These are phyloP conservation scores for Chondrus crispus DNA, from an alignment of 23 red algal genomes.

Conservation along the genomic window DNA sequence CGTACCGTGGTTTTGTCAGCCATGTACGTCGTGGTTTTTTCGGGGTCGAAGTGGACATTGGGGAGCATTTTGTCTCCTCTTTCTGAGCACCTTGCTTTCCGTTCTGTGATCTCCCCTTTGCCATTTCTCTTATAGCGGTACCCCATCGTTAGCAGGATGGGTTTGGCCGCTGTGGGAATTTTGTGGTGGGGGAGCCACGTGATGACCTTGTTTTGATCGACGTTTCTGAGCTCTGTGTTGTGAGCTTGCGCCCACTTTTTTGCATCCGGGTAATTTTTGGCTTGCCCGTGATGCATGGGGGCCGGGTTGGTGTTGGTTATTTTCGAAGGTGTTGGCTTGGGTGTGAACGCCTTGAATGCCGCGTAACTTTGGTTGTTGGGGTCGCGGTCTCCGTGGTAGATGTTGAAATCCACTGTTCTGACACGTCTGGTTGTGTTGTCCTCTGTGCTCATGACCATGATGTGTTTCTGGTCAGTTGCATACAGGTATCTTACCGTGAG, in stretches of 20 bases:
- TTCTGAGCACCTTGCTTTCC: conserved; percentile 14
- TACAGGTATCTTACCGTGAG: not conserved
- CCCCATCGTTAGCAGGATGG: conserved; percentile 3
- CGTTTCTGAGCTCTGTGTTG: not conserved
- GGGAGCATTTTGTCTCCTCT: conserved; percentile 15
- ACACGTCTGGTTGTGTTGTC: not conserved
- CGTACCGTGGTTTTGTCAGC: not conserved
- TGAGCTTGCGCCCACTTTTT: not conserved
- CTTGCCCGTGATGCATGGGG: not conserved
- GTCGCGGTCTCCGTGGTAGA: not conserved
- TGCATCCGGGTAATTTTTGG: not conserved
- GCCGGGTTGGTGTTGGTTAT: not conserved
- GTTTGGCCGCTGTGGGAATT: not conserved
- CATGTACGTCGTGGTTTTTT: not conserved
- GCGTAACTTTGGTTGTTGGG: not conserved
- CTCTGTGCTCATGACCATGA: too few species aligned
- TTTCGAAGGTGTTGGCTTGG: not conserved
- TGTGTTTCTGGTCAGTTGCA: too few species aligned
- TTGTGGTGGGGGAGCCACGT: not conserved
- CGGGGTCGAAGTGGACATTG: not conserved
- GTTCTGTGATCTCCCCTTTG: not conserved
- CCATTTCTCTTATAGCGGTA: conserved; percentile 1
- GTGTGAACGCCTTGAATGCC: conserved; percentile 1
- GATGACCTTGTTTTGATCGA: not conserved
- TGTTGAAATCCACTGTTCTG: not conserved